Percentiles rank a stretch among this genome's conserved stretches.
Evolutionary conservation across 306 rosid species (phyloP).

Genomic region (Lotus japonicus): DNA sequence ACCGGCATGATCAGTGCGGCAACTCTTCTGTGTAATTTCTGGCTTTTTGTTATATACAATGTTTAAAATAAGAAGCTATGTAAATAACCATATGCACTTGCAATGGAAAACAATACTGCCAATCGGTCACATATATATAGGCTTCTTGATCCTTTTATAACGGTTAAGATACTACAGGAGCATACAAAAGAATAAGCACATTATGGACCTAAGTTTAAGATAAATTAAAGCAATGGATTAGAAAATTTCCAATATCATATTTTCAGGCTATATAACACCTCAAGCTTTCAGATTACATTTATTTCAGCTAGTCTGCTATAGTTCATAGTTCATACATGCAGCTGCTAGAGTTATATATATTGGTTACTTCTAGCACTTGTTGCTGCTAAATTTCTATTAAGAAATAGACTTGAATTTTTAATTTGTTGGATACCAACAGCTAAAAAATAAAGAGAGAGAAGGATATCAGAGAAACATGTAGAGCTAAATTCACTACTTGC

Average conservation of each 20-base stretch:
- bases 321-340: no score
- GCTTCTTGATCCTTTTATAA: conserved; percentile 22
- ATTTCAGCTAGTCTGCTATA: no score
- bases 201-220: background rate
- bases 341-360: no score
- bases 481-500: conserved; percentile 29
- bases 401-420: background rate
- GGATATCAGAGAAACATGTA: background rate
- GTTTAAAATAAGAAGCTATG: conserved; percentile 56
- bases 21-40: conserved; percentile 46
- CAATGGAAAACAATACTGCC: conserved; percentile 45
- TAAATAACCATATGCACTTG: conserved; percentile 53
- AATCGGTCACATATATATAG: conserved; percentile 39
- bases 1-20: conserved; percentile 74
- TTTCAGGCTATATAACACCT: no score
- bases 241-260: no score
- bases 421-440: background rate
- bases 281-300: no score
- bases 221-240: background rate
- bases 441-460: background rate
- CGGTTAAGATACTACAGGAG: conserved; percentile 63
- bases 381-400: no score
- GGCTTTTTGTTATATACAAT: conserved; percentile 44
- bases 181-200: background rate
- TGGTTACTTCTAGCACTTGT: no score